Evolutionary conservation across 2,329 filamentous ascomycete species (phyloP).

Genomic region (Phialophora tarda): DNA sequence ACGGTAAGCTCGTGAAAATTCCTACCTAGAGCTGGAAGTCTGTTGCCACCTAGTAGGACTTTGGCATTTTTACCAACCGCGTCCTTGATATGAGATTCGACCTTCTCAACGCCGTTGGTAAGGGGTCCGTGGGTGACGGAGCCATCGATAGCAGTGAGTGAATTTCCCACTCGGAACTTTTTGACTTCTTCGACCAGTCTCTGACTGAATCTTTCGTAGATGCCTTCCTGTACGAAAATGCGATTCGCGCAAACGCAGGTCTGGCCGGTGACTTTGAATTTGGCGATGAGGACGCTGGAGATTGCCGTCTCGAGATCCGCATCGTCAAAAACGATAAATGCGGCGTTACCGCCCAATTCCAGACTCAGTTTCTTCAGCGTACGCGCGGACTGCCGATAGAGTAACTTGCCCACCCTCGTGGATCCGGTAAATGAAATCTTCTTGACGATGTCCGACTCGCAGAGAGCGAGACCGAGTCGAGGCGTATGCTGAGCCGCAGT

Average conservation of each 20-base stretch:
- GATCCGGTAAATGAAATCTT: conserved; percentile 44
- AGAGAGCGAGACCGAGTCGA: conserved; percentile 64
- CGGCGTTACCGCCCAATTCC: conserved; percentile 52
- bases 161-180: conserved; percentile 72
- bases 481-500: conserved; percentile 72
- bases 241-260: conserved; percentile 62
- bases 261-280: conserved; percentile 35
- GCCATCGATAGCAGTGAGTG: conserved; percentile 59
- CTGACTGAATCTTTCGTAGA: conserved; percentile 75
- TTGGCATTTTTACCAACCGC: conserved; percentile 37
- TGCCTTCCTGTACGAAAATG: conserved; percentile 75
- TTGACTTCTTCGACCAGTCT: conserved; percentile 74
- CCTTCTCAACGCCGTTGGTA: conserved; percentile 35
- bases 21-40: conserved; percentile 45
- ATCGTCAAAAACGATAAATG: conserved; percentile 50
- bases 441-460: conserved; percentile 39
- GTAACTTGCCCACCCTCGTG: conserved; percentile 43
- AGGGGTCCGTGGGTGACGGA: conserved; percentile 76
- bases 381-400: conserved; percentile 42
- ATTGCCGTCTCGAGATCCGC: conserved; percentile 44
- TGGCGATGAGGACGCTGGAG: conserved; percentile 23
- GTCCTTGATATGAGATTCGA: conserved; percentile 32
- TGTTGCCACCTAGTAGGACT: conserved; percentile 38
- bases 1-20: conserved; percentile 66
- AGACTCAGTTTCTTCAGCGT: conserved; percentile 51